phyloP scores from a whole-genome alignment of 192 early-diverging fungal species.

The Linnemannia elongata region DNA sequence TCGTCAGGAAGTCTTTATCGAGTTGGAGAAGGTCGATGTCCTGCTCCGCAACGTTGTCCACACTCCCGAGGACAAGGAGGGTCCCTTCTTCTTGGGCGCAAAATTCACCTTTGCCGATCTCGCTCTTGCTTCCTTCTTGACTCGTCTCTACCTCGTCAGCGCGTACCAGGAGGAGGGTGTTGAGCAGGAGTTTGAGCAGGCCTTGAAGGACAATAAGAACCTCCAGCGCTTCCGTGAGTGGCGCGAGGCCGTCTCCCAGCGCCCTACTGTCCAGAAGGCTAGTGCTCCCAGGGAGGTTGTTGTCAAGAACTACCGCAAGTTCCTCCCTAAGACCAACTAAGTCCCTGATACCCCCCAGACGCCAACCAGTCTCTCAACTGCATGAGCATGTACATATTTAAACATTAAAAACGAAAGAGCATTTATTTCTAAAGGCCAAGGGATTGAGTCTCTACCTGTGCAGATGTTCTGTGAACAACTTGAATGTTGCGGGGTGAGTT shows the following conservation, averaged over 20 bases:
- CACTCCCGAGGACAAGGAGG: conserved; percentile 30
- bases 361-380: background rate
- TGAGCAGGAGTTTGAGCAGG: conserved; percentile 2
- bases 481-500: conserved; percentile 1
- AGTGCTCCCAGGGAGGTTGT: conserved; percentile 3
- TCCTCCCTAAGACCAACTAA: conserved; percentile 13
- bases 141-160: conserved; percentile 32
- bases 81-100: conserved; percentile 61
- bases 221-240: conserved; percentile 24
- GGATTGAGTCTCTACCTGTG: background rate
- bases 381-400: conserved; percentile 5
- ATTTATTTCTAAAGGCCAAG: conserved; percentile 6
- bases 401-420: background rate
- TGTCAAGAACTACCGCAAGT: conserved; percentile 15
- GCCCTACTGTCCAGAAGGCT: conserved; percentile 15
- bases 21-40: conserved; percentile 31
- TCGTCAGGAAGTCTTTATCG: background rate
- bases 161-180: conserved; percentile 6
- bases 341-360: background rate
- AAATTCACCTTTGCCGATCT: conserved; percentile 62
- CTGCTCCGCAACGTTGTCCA: background rate
- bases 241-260: conserved; percentile 6
- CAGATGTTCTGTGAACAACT: background rate
- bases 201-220: conserved; percentile 12
- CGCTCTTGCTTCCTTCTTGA: conserved; percentile 55